Percentiles rank a stretch among this genome's conserved stretches.
Evolutionary conservation across 129 eudicot species (phyloP).

Genomic region (Artemisia argyi): DNA sequence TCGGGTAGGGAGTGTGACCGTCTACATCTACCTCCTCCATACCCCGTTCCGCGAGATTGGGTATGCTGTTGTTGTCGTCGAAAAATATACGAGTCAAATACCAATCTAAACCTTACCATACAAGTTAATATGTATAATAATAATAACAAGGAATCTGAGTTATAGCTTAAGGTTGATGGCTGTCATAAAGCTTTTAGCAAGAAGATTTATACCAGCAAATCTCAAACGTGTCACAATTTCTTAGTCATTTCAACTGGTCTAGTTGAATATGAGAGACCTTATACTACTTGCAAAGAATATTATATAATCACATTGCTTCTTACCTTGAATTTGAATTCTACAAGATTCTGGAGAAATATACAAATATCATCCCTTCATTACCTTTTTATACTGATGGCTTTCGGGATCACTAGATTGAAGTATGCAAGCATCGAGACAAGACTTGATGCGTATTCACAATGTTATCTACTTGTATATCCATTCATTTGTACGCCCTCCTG

Average conservation of each 20-base stretch:
- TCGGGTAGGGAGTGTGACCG: no score
- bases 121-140: no score
- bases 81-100: no score
- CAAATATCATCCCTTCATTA: conserved; percentile 20
- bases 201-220: no score
- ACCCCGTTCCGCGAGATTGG: no score
- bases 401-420: conserved; percentile 21
- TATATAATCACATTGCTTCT: conserved; percentile 32
- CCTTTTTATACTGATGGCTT: conserved; percentile 11
- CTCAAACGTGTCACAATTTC: no score
- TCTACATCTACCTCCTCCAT: no score
- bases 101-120: no score
- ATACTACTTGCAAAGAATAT: conserved; percentile 35
- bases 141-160: no score
- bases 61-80: no score
- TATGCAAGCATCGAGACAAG: neutral
- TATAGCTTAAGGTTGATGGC: no score
- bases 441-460: neutral
- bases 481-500: conserved; percentile 96
- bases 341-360: conserved; percentile 27
- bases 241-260: neutral
- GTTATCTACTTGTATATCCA: conserved; percentile 90
- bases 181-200: no score
- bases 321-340: conserved; percentile 19
- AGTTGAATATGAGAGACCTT: conserved; percentile 4